Evolutionary conservation across 208 protist species (phyloP), one percentile per base, ranked within the genome.

Genomic region (Leptomonas seymouri): DNA sequence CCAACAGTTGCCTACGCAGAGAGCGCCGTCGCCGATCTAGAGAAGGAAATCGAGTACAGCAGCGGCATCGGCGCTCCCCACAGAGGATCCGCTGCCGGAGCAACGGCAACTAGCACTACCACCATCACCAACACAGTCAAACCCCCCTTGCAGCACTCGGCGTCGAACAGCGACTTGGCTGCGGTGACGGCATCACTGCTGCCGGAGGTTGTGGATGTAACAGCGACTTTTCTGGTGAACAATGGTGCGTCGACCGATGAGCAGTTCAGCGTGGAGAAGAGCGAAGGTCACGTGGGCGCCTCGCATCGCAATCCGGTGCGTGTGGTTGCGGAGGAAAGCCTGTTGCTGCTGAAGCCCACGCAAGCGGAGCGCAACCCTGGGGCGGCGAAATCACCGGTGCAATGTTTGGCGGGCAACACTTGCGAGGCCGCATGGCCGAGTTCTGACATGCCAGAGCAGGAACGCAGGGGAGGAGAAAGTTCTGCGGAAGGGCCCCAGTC

Each of bases 161-260:
- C 55, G 15, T 53, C 53, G 27, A 28, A 51, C 30, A 57, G 28
- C n/a, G 70, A 39, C 9, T 44, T 69, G n/a, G 61, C 21, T 8
- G 70, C 28, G 2, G 30, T 75, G 51, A 55, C 39, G 18, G 60
- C 70, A 27, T 50, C 60, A 6, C 25, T 68, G 39, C 60, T 68
- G 44, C 53, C 70, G 16, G 48, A 14, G 18, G 53, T 68, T 50
- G 28, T 31, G 6, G 31, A 75, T 12, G 45, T n/a, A 34, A 50
- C 25, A n/a, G 20, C 57, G 6, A 20, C 30, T 4, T 5, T 15
- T 23, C 41, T 3, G 41, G 57, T n/a, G 15, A 28, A 28, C n/a
- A 23, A 54, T 39, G 34, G 34, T 39, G 3, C 34, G 9, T 39
- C 9, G 34, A 39, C 7, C 34, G 34, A 9, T 3, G 34, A 39